Conservation (phyloP, 768 basidiomycete genomes). For the Tricholoma sp. region DNA sequence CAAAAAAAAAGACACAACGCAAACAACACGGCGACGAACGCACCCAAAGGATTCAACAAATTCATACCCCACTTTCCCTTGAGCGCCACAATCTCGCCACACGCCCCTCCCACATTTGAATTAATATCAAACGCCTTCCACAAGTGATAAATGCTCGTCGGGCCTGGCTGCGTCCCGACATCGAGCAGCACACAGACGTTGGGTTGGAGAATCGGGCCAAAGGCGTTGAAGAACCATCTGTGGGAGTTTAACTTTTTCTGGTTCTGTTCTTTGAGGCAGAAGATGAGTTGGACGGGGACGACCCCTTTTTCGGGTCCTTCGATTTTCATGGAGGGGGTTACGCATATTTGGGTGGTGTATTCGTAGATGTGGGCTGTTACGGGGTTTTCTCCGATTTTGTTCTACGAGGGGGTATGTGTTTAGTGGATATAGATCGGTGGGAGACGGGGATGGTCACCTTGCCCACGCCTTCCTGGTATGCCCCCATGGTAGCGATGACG, state of each 20-base stretch:
- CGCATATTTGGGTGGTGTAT: conserved; percentile 88
- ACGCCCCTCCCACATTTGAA: conserved; percentile 87
- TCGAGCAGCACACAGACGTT: conserved; percentile 93
- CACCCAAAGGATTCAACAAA: conserved; percentile 68
- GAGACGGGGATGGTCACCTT: conserved; percentile 39
- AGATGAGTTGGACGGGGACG: conserved; percentile 89
- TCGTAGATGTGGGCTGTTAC: conserved; percentile 92
- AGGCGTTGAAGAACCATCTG: conserved; percentile 93
- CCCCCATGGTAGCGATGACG: conserved; percentile 90
- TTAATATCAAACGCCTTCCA: conserved; percentile 96
- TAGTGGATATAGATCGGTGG: too few species aligned
- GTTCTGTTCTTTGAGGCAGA: conserved; percentile 90
- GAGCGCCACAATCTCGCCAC: conserved; percentile 92
- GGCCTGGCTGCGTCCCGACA: conserved; percentile 77
- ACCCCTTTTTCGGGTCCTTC: conserved; percentile 74
- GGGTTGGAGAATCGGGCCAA: conserved; percentile 75
- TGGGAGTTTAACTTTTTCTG: conserved; percentile 97
- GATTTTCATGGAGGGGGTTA: conserved; percentile 76
- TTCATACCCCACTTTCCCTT: conserved; percentile 81
- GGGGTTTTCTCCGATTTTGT: conserved; percentile 69
- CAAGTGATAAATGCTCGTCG: conserved; percentile 84
- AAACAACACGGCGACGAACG: not conserved
- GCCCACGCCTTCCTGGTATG: conserved; percentile 91
- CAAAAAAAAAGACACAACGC: not conserved
- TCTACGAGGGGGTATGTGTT: too few species aligned